Base-by-base conservation (phyloP, 1,284 basidiomycete genomes). In the Inonotus hispidus region DNA sequence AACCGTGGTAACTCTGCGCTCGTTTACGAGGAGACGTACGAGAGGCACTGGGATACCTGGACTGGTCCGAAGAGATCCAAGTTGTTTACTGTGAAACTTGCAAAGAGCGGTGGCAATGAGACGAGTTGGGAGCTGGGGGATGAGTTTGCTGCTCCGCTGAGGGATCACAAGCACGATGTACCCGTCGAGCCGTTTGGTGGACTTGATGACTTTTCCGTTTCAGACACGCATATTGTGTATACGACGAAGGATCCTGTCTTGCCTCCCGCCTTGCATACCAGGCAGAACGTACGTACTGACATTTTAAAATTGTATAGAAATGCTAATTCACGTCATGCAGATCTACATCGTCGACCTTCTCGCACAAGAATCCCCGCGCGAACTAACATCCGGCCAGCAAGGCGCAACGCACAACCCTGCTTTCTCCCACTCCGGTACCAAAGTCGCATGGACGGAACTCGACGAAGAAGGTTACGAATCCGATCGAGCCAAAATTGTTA, bases 41-140 rank as follows among this genome's bases (percentile, higher is more conserved):
- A 85, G 45, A 79, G 93, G 25, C 93, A 96, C 66, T 97, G 94
- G 94, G 93, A 95, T 73, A 87, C 83, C 3, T 96, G 93, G 92
- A 77, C 82, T 43, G 83, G 82, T 1, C 85, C 85, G 8, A 94
- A 92, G 69, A 81, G 80, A 59, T 74, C 82, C 25, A 82, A 85
- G 45, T 73, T 93, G 59, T 92, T 93, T 71, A 82, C 82, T 37
- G 83, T 88, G 49, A 71, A 74, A 54, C 73, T 95, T 14, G 70
- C 68, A 25, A 77, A 79, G 64, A n/a, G 16, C 2, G 16, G 41
- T 43, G 68, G 74, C 7, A 78, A 80, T 56, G 75, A 73, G 39
- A 56, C 49, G 19, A 78, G 78, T 58, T 90, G 85, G 82, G 65
- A 71, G 13, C 75, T 87, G 39, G 81, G 77, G 1, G 69, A 73